These are phyloP conservation scores for Aspergillus pseudoglaucus DNA, from an alignment of 2,329 filamentous ascomycete species.

Conservation along the genomic window DNA sequence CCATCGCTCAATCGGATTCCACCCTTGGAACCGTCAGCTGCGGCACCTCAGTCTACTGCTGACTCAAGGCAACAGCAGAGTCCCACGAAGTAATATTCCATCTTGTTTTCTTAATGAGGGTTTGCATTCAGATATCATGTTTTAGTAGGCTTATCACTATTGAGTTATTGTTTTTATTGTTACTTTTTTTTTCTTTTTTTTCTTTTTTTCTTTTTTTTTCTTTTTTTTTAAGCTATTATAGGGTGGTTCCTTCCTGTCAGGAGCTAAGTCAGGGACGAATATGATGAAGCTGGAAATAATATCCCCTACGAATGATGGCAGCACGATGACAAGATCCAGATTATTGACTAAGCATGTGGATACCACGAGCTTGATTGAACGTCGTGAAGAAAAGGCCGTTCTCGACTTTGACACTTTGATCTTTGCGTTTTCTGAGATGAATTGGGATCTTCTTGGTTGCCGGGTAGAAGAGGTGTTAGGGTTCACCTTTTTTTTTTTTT, in stretches of 20 bases:
- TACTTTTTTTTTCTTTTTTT: too few relatives aligned
- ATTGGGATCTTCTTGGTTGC: background rate
- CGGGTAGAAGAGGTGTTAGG: background rate
- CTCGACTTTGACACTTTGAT: constrained; percentile 7
- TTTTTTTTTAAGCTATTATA: too few relatives aligned
- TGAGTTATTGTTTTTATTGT: too few relatives aligned
- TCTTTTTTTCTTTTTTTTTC: too few relatives aligned
- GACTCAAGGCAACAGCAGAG: background rate
- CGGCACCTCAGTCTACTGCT: constrained; percentile 1
- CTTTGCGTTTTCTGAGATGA: background rate
- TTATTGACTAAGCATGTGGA: background rate
- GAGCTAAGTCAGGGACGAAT: constrained; percentile 1
- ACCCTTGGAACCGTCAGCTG: constrained; percentile 22
- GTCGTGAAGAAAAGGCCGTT: constrained; percentile 8
- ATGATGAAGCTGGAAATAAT: constrained; percentile 4
- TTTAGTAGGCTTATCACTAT: too few relatives aligned
- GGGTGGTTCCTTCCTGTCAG: too few relatives aligned
- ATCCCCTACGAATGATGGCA: constrained; percentile 7
- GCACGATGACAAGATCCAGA: background rate
- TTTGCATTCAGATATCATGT: too few relatives aligned
- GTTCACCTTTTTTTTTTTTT: background rate
- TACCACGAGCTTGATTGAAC: background rate
- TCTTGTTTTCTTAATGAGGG: too few relatives aligned
- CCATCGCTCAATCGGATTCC: constrained; percentile 28
- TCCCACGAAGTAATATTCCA: background rate